Conservation (phyloP, 345 rosid species). For the Eucalyptus dawsonii region DNA sequence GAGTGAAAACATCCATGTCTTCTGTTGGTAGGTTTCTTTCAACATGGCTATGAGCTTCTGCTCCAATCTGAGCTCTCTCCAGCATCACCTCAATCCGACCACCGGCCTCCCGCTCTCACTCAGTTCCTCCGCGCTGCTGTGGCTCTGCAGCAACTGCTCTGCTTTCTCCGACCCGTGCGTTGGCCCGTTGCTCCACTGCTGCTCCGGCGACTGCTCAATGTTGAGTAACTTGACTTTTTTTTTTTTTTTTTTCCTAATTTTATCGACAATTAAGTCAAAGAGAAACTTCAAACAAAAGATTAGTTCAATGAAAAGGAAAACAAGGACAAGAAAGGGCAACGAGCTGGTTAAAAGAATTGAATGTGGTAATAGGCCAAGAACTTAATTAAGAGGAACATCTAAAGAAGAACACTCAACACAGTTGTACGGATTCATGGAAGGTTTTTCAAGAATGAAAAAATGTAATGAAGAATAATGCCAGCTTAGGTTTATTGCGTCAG, state of each 20-base stretch:
- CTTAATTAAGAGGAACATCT: background rate
- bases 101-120: background rate
- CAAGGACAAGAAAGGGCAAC: background rate
- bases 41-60: constrained; percentile 15
- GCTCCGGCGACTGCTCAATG: background rate
- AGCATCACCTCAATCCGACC: background rate
- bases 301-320: background rate
- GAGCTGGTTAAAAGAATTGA: background rate
- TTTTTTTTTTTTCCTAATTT: background rate
- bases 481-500: background rate
- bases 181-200: background rate
- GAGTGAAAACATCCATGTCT: background rate
- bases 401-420: background rate
- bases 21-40: background rate
- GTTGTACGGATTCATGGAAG: background rate
- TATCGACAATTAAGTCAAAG: background rate
- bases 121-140: background rate
- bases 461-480: background rate
- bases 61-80: background rate
- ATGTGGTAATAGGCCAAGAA: background rate
- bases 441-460: background rate
- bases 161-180: background rate
- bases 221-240: background rate
- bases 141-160: background rate
- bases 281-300: background rate